Conservation (phyloP, 148 eudicot genomes). For the Cornus kousa region DNA sequence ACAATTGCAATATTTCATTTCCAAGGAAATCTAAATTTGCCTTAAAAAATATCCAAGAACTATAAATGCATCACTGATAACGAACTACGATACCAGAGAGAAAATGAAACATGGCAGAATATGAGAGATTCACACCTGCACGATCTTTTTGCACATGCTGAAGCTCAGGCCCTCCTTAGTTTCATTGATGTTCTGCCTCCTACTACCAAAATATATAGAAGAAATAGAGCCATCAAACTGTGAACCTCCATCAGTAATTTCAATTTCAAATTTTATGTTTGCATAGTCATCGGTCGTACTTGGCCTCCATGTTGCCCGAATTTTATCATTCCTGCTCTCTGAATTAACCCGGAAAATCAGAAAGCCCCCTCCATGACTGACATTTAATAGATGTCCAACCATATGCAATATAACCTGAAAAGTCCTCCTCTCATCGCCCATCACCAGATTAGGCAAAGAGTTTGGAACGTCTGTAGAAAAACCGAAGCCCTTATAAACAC, state of each 20-base stretch:
- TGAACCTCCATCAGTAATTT: constrained; percentile 27
- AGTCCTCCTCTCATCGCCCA: constrained; percentile 80
- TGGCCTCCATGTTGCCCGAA: constrained; percentile 67
- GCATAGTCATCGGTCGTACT: constrained; percentile 54
- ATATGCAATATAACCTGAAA: constrained; percentile 86
- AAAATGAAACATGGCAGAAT: neutral
- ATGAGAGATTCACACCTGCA: constrained; percentile 46
- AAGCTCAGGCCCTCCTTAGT: constrained; percentile 75
- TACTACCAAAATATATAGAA: constrained; percentile 22
- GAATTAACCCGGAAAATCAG: constrained; percentile 47
- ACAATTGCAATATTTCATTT: neutral
- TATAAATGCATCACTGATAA: neutral
- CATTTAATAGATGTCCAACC: constrained; percentile 74
- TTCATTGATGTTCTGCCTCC: constrained; percentile 32
- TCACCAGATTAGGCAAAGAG: constrained; percentile 54
- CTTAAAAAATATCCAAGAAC: neutral
- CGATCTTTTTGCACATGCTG: constrained; percentile 70
- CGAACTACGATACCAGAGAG: neutral
- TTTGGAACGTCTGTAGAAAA: constrained; percentile 59
- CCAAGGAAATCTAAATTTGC: constrained; percentile 5
- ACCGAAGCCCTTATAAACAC: constrained; percentile 44
- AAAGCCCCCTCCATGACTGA: constrained; percentile 44
- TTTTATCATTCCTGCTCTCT: constrained; percentile 52
- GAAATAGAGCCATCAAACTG: constrained; percentile 21
- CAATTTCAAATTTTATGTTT: constrained; percentile 60